Evolutionary conservation across 2,329 filamentous ascomycete genomes (phyloP).

Genomic region (Tolypocladium guangdongense): DNA sequence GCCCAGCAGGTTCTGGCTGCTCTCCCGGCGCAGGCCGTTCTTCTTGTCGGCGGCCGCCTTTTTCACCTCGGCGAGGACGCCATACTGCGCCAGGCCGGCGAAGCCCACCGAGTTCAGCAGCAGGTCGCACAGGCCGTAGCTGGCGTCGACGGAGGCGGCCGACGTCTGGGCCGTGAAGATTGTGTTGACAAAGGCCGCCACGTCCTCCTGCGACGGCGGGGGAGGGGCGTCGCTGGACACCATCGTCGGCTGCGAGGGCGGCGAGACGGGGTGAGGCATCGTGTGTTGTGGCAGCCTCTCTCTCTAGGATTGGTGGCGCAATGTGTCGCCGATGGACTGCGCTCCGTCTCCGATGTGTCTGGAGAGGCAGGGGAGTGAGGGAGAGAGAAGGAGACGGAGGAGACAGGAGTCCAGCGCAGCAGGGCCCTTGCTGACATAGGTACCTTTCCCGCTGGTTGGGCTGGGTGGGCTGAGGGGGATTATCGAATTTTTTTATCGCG

Average conservation of each 20-base stretch:
- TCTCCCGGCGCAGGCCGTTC: conserved; percentile 72
- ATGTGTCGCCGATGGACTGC: background rate
- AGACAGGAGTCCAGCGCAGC: conserved; percentile 2
- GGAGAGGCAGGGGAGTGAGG: conserved; percentile 1
- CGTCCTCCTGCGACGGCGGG: conserved; percentile 54
- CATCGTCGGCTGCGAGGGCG: conserved; percentile 37
- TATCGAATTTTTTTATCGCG: conserved; percentile 1
- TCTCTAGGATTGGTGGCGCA: background rate
- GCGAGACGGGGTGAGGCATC: conserved; percentile 40
- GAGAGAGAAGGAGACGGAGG: conserved; percentile 1
- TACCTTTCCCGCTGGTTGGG: background rate
- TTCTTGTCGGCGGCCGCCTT: conserved; percentile 91
- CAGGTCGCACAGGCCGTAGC: conserved; percentile 50
- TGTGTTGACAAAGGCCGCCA: conserved; percentile 52
- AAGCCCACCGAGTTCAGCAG: conserved; percentile 43
- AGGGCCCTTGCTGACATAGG: conserved; percentile 1
- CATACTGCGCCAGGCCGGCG: conserved; percentile 40
- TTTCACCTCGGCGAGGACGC: conserved; percentile 43
- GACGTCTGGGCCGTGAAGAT: conserved; percentile 62
- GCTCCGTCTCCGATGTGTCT: background rate
- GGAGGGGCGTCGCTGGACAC: conserved; percentile 37
- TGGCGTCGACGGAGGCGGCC: conserved; percentile 54
- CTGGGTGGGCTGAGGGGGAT: background rate
- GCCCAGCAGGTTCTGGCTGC: conserved; percentile 88
- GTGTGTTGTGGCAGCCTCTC: conserved; percentile 5